Conservation (phyloP, 78 protist species). For the Dictyostelium discoideum region DNA sequence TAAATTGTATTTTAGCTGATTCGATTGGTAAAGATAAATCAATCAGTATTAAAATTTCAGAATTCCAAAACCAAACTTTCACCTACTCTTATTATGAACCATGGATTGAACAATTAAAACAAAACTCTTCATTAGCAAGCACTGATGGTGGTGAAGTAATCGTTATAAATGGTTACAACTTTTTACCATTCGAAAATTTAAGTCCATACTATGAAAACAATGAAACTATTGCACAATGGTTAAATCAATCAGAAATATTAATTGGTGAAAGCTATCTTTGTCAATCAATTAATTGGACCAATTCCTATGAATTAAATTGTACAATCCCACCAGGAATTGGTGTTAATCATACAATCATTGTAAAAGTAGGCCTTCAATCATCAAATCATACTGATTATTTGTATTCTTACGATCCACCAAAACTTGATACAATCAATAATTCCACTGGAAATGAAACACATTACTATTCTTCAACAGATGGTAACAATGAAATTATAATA, state of each 20-base stretch:
- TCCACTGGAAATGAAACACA: not conserved
- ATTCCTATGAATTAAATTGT: not conserved
- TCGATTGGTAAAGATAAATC: not conserved
- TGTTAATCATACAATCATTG: not conserved
- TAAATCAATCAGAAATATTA: not conserved
- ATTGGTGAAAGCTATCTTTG: not conserved
- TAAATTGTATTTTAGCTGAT: not conserved
- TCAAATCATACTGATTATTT: not conserved
- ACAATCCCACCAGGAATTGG: constrained; percentile 51
- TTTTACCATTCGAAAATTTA: not conserved
- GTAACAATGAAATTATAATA: not conserved
- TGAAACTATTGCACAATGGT: not conserved
- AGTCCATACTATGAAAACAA: not conserved
- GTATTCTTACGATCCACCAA: constrained; percentile 12
- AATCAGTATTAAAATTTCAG: not conserved
- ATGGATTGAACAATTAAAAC: not conserved
- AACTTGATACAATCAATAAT: not conserved
- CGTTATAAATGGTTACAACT: not conserved
- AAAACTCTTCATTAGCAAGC: not conserved
- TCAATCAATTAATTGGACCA: not conserved
- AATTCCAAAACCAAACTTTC: not conserved
- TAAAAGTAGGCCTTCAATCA: not conserved
- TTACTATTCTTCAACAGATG: not conserved
- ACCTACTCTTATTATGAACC: constrained; percentile 23
- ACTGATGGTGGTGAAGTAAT: not conserved